phyloP scores from a whole-genome alignment of 2,329 filamentous ascomycete genomes.

The Fusarium incarnatum region DNA sequence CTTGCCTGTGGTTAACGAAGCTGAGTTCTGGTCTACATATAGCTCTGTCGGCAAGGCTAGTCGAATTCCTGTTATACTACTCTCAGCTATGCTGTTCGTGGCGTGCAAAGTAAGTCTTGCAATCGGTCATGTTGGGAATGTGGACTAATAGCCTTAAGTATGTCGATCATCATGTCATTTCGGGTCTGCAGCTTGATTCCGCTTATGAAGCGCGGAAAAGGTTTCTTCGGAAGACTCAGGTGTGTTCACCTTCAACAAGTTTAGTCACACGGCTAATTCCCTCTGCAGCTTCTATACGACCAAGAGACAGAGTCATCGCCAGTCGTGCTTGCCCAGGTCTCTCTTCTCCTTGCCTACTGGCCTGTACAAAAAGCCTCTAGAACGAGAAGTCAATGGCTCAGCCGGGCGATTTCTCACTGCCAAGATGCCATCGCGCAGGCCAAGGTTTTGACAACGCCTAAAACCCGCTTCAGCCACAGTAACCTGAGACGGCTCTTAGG shows the following conservation, averaged over 20 bases:
- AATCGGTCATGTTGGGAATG: no score
- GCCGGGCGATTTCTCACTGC: not conserved
- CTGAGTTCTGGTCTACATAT: conserved; percentile 1
- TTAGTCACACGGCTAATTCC: not conserved
- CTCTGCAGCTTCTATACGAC: not conserved
- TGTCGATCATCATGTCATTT: not conserved
- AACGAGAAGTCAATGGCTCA: not conserved
- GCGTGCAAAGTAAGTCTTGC: not conserved
- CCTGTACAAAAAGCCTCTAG: not conserved
- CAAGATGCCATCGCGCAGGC: not conserved
- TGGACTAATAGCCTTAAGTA: not conserved
- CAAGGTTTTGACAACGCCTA: not conserved
- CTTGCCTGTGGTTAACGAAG: not conserved
- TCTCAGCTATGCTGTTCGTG: not conserved
- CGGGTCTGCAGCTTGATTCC: not conserved
- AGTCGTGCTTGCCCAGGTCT: not conserved
- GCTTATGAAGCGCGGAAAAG: not conserved
- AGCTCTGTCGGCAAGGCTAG: not conserved
- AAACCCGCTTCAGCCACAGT: not conserved
- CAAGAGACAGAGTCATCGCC: not conserved
- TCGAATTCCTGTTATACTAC: not conserved
- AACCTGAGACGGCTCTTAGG: not conserved
- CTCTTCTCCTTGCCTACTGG: not conserved
- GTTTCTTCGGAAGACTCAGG: not conserved
- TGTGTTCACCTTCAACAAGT: not conserved